Base-by-base conservation (phyloP, 371 early-diverging fungal genomes). In the Mucor mucedo region DNA sequence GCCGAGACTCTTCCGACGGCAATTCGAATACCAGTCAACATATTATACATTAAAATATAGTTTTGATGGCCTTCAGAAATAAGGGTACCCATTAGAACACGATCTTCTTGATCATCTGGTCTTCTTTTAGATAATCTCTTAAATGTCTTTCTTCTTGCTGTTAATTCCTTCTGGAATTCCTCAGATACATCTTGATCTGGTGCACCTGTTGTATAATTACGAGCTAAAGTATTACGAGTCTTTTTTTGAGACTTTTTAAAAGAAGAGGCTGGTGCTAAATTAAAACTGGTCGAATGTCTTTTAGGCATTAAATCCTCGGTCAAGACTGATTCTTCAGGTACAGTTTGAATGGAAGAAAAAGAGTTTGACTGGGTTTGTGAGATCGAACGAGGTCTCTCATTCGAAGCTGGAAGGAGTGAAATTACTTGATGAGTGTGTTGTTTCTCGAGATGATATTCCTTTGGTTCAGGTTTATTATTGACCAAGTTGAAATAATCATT, bases 1-100 rank as follows among this genome's bases (percentile, higher is more conserved):
- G 95, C 93, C 60, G 86, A 84, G 66, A 93, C 93, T 47, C 95
- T 85, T 33, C 69, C 65, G 47, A 69, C 91, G n/a, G 88, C 86
- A 32, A 88, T 87, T 27, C 93, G 85, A 58, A 92, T 91, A 29
- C 93, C 97, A 2, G 95, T 96, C 55, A 96, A 76, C 97, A 96
- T 96, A 68, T 97, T 93, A 80, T 96, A 96, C 97, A 95, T 96
- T 38, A 96, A 80, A 58, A 93, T 86, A 65, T 87, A 85, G 65
- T 87, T 87, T 33, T 75, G 82, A 66, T 87, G 86, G 30, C 78
- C 86, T 59, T 85, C 86, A 13, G 77, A 82, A 35, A 87, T 85
- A 16, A 83, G 74, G 27, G 85, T 87, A 27, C 87, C 87, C 55
- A 87, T 82, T 48, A 83, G 44, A 3, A 83, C 83, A 28, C 74